Base-by-base conservation (phyloP, 192 early-diverging fungal genomes). In the Borealophlyctis nickersoniae region DNA sequence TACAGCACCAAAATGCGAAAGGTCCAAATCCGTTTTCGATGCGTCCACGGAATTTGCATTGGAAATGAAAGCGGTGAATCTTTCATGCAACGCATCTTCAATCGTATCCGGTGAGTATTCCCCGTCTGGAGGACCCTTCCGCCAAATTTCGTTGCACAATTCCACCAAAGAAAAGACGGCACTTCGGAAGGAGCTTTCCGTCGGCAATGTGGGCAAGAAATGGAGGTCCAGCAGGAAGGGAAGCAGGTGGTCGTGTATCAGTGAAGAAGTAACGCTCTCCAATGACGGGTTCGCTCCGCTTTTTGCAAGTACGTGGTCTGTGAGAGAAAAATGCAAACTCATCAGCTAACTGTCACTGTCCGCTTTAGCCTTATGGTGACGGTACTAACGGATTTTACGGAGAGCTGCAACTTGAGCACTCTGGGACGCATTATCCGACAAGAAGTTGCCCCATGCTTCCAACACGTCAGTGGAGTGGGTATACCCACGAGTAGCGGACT, bases 1-100 rank as follows among this genome's bases (percentile, higher is more conserved):
- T 24, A 73, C 48, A 22, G 57, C 51, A 24, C 71, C 66, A 23
- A 61, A 61, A n/a, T 51, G 33, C 33, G 54, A 58, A 23, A 68
- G 35, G 22, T 22, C 39, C 39, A 19, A 45, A 45, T 45, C 39
- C 19, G 7, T 19, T 45, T 7, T 7, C 9, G 39, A 45, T 45
- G 19, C 39, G 7, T 7, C 7, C 9, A 19, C 39, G 39, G n/a
- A n/a, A n/a, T n/a, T n/a, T n/a, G n/a, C n/a, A n/a, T n/a, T n/a
- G n/a, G n/a, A n/a, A n/a, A n/a, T n/a, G n/a, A n/a, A n/a, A n/a
- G 39, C 19, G 39, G 39, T 45, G 39, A 45, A 45, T 45, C 7
- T 19, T 45, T 45, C 39, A 7, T 13, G 19, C 9, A 45, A 45
- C 19, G 9, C 9, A 45, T 45, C 39, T 13, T 45, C 7, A 45